phyloP scores from a whole-genome alignment of 192 early-diverging fungal genomes.

The Podochytrium sp. region DNA sequence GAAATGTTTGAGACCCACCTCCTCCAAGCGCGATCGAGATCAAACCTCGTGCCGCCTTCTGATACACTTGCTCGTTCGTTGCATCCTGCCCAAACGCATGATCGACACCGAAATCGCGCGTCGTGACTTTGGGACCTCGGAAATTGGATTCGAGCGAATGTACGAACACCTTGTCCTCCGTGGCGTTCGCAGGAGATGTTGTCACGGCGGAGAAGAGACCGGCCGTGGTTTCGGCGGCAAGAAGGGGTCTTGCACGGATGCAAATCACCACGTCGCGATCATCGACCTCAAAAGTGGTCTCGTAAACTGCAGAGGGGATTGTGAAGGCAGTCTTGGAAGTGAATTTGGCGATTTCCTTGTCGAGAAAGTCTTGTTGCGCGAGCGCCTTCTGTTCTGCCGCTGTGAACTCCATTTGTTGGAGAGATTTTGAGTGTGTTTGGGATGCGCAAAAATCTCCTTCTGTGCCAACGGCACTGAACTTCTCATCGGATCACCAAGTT shows the following conservation, averaged over 20 bases:
- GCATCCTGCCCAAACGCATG: constrained; percentile 30
- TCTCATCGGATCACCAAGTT: too few relatives aligned
- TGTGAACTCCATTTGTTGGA: not conserved
- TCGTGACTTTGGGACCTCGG: constrained; percentile 9
- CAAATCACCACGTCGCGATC: constrained; percentile 18
- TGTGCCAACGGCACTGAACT: too few relatives aligned
- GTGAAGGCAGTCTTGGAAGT: not conserved
- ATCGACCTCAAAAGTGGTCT: not conserved
- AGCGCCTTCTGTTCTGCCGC: not conserved
- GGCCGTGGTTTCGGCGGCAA: constrained; percentile 26
- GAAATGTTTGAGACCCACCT: constrained; percentile 9
- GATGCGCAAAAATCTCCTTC: too few relatives aligned
- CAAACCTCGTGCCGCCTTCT: constrained; percentile 20
- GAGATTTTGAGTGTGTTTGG: too few relatives aligned
- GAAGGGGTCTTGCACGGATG: constrained; percentile 38
- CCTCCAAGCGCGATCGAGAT: constrained; percentile 42
- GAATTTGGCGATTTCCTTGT: constrained; percentile 3
- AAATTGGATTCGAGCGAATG: constrained; percentile 29
- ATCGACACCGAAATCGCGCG: constrained; percentile 29
- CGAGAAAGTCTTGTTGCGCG: not conserved
- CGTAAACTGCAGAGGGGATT: not conserved
- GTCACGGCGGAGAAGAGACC: constrained; percentile 30
- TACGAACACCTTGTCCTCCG: constrained; percentile 20
- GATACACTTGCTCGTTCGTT: constrained; percentile 40
- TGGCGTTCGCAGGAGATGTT: not conserved